A percentile compares a stretch with the other conserved stretches of the same genome.
phyloP scores from a whole-genome alignment of 371 early-diverging fungal genomes.

The Mortierella sp. region DNA sequence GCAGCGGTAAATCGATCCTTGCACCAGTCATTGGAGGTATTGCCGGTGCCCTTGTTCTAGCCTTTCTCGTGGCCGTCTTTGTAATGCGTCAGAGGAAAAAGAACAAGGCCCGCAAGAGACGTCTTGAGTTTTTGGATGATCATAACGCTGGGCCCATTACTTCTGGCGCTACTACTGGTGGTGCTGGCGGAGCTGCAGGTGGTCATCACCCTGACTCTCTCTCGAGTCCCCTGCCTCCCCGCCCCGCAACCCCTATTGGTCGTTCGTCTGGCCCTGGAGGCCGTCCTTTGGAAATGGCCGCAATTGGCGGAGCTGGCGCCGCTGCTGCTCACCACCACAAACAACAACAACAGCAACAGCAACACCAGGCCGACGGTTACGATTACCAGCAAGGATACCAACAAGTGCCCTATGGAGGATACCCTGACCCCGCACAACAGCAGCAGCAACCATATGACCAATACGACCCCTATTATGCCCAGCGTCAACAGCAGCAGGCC shows the following conservation, averaged over 20 bases:
- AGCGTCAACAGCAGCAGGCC: constrained; percentile 26
- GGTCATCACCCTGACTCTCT: constrained; percentile 12
- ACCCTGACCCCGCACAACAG: constrained; percentile 18
- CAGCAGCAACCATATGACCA: constrained; percentile 11
- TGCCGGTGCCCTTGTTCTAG: constrained; percentile 32
- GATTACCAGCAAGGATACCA: constrained; percentile 42
- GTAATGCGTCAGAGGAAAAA: constrained; percentile 38
- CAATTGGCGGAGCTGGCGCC: constrained; percentile 14
- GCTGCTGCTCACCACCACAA: constrained; percentile 4
- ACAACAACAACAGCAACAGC: background rate
- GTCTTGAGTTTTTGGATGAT: constrained; percentile 34
- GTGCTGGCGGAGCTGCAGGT: constrained; percentile 8
- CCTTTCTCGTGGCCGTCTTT: constrained; percentile 35
- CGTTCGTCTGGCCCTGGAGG: constrained; percentile 18
- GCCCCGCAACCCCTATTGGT: constrained; percentile 2
- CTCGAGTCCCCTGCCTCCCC: background rate
- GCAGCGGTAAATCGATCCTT: constrained; percentile 3
- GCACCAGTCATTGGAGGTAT: constrained; percentile 29
- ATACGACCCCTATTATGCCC: constrained; percentile 43
- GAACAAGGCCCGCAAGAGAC: constrained; percentile 41
- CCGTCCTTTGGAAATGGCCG: constrained; percentile 38
- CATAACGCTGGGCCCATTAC: constrained; percentile 1
- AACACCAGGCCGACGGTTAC: constrained; percentile 14
- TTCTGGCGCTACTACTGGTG: constrained; percentile 9
- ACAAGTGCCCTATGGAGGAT: constrained; percentile 27